Evolutionary conservation across 192 early-diverging fungal genomes (phyloP).

Genomic region (Phycomyces nitens): DNA sequence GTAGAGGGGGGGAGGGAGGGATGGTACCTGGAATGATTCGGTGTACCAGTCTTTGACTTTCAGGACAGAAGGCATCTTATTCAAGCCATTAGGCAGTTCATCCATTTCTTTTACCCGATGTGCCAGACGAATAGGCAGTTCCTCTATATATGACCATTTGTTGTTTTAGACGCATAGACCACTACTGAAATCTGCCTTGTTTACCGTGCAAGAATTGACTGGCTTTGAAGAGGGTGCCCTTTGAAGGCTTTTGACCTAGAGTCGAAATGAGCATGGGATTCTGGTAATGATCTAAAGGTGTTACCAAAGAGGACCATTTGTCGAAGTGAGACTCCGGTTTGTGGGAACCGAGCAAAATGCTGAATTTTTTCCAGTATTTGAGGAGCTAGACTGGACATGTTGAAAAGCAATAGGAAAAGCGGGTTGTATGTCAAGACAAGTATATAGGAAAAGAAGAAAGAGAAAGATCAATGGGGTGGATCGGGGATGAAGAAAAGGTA

Average conservation of each 20-base stretch:
- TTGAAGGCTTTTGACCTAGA: slow-evolving; percentile 64
- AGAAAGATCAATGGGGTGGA: too few species aligned
- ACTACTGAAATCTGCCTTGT: background rate
- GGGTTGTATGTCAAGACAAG: too few species aligned
- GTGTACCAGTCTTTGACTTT: slow-evolving; percentile 95
- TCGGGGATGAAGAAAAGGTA: too few species aligned
- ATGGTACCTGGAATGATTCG: slow-evolving; percentile 82
- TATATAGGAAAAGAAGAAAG: too few species aligned
- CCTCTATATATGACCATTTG: slow-evolving; percentile 44
- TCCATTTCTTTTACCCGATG: slow-evolving; percentile 95
- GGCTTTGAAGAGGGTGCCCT: slow-evolving; percentile 71
- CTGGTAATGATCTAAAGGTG: too few species aligned
- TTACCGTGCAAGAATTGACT: slow-evolving; percentile 71
- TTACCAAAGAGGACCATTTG: slow-evolving; percentile 96
- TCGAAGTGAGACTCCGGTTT: slow-evolving; percentile 90
- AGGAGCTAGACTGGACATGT: slow-evolving; percentile 50
- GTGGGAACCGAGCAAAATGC: slow-evolving; percentile 79
- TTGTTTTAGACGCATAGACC: too few species aligned
- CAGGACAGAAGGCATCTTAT: slow-evolving; percentile 85
- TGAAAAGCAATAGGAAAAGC: too few species aligned
- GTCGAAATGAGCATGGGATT: too few species aligned
- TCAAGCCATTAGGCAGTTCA: slow-evolving; percentile 77
- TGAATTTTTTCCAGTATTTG: slow-evolving; percentile 69
- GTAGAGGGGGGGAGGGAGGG: too few species aligned
- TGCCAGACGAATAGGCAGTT: slow-evolving; percentile 90